A percentile compares a stretch with the other conserved stretches of the same genome.
Conservation (phyloP, 352 stramenopile genomes). For the Globisporangium iwayamae region DNA sequence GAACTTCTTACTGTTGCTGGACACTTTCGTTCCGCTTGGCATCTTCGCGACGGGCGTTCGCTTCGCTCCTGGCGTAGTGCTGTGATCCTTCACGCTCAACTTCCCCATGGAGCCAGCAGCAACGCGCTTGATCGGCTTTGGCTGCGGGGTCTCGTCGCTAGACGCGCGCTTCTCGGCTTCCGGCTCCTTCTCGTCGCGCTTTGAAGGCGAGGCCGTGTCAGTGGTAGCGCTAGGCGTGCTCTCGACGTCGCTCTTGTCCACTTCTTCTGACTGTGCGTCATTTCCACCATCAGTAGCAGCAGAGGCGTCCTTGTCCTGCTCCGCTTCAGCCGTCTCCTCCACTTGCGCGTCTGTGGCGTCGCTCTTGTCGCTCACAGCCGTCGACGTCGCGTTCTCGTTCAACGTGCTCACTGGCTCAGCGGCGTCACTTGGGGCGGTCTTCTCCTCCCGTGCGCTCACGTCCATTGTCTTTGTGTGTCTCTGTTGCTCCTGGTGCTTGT, state of each 20-base stretch:
- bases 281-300: not conserved
- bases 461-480: conserved; percentile 1
- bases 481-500: not conserved
- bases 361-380: not conserved
- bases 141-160: conserved; percentile 9
- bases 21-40: conserved; percentile 13
- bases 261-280: not conserved
- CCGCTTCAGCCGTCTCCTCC: not conserved
- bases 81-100: conserved; percentile 1
- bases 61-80: conserved; percentile 5
- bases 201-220: not conserved
- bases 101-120: conserved; percentile 14
- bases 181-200: not conserved
- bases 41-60: conserved; percentile 13
- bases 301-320: not conserved
- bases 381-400: not conserved
- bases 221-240: not conserved
- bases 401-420: not conserved
- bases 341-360: not conserved
- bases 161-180: not conserved
- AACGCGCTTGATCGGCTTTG: conserved; percentile 11
- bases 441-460: not conserved
- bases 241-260: not conserved
- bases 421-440: not conserved
- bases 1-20: conserved; percentile 16